Base-by-base conservation (phyloP, 1,284 basidiomycete species). In the Ustilago shanxiensis region DNA sequence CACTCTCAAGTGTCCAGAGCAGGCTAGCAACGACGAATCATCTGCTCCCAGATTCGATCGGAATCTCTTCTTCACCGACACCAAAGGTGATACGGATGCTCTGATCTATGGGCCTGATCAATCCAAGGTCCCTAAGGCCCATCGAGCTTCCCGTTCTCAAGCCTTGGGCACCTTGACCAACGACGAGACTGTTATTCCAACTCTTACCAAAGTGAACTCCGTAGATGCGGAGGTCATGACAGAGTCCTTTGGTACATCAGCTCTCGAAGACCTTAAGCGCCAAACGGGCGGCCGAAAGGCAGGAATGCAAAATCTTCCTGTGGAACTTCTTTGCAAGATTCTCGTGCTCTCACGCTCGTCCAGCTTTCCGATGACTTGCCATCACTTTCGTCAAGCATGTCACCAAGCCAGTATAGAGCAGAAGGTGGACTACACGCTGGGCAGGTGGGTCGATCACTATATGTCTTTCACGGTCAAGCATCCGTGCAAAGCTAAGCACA, bases 321-420 rank as follows among this genome's bases (percentile, higher is more conserved):
- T 61, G 33, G 68, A 81, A 49, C 22, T 81, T 18, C 44, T 77
- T 10, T 58, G 69, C 18, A 16, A 13, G 2, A 66, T 72, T 26
- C 60, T 80, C 14, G 63, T 69, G 45, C 44, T 68, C 13, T 72
- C 76, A 0, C 47, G 44, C 14, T 73, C 71, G 6, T 41, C 49
- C 0, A 39, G 41, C 11, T 35, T 77, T 10, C 60, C 75, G 1
- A 9, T 61, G 5, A 51, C 58, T 22, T 62, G 64, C 29, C 70
- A 58, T 4, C 31, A 57, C 35, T 62, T 77, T 9, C 71, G 64
- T 28, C 45, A 51, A 26, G 57, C 49, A 18, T 73, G 61, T 28
- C 57, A 31, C 0, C 16, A 35, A 8, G 63, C 67, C 18, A 65
- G 51, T 28, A 22, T 28, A 1, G 14, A 22, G 1, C 64, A 58